phyloP scores from a whole-genome alignment of 1,139 yeast species.

The Zhuliangozyma blackwelliae region DNA sequence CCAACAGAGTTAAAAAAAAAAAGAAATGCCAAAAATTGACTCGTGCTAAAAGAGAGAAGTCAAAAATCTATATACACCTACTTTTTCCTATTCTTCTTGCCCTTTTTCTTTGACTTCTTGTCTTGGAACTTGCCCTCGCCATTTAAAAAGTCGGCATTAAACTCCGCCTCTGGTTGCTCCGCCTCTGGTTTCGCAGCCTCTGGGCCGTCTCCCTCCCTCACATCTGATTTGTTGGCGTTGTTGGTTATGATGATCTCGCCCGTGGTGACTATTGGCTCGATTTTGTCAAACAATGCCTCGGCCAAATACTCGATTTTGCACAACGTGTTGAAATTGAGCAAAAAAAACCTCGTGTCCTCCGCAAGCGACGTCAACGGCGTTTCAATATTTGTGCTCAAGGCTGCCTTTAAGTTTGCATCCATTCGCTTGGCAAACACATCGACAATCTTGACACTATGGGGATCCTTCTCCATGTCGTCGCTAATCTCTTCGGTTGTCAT shows the following conservation, averaged over 20 bases:
- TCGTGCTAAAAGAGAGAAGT: too few relatives aligned
- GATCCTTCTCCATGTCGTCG: slow-evolving; percentile 16
- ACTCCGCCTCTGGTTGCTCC: slow-evolving; percentile 16
- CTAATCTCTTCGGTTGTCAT: slow-evolving; percentile 12
- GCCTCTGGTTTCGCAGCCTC: slow-evolving; percentile 1
- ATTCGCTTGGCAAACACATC: slow-evolving; percentile 13
- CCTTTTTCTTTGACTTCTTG: slow-evolving; percentile 14
- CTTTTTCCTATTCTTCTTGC: slow-evolving; percentile 22
- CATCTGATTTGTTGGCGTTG: not conserved
- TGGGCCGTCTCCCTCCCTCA: slow-evolving; percentile 2
- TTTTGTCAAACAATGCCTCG: slow-evolving; percentile 22
- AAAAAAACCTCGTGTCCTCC: slow-evolving; percentile 21
- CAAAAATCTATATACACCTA: slow-evolving; percentile 2
- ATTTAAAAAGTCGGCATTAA: slow-evolving; percentile 22
- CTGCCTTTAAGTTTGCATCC: slow-evolving; percentile 12
- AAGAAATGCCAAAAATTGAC: too few relatives aligned
- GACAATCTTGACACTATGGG: slow-evolving; percentile 8
- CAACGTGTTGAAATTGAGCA: slow-evolving; percentile 24
- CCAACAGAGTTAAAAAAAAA: too few relatives aligned
- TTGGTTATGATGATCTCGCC: slow-evolving; percentile 10
- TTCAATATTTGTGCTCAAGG: slow-evolving; percentile 3
- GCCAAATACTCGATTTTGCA: slow-evolving; percentile 31
- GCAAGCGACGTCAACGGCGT: slow-evolving; percentile 7
- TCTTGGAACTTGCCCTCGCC: slow-evolving; percentile 18
- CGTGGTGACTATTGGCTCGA: slow-evolving; percentile 21